A percentile compares a stretch with the other conserved stretches of the same genome.
phyloP scores from a whole-genome alignment of 768 basidiomycete species.

The Pulveroboletus frians region DNA sequence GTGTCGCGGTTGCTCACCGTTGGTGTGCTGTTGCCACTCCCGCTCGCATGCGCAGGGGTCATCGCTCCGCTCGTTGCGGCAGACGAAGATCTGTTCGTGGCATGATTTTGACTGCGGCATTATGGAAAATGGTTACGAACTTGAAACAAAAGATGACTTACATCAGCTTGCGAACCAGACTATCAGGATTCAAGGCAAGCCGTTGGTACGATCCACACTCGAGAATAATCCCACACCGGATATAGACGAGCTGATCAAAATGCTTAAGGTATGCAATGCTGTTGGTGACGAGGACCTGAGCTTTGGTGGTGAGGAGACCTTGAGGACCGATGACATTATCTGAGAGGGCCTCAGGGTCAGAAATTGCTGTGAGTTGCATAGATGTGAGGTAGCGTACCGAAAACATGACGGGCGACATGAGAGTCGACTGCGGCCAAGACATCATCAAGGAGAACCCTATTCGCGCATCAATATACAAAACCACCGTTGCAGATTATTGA shows the following conservation, averaged over 20 bases:
- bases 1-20: conserved; percentile 17
- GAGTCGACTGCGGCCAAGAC: conserved; percentile 82
- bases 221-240: conserved; percentile 78
- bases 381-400: conserved; percentile 41
- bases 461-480: not conserved
- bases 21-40: conserved; percentile 19
- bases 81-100: conserved; percentile 39
- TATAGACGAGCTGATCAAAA: conserved; percentile 68
- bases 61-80: conserved; percentile 36
- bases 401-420: conserved; percentile 85
- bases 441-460: conserved; percentile 78
- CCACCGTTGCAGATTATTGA: not conserved
- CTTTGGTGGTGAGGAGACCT: conserved; percentile 78
- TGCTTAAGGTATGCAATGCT: conserved; percentile 76
- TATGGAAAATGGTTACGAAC: not conserved
- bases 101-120: conserved; percentile 40
- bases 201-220: conserved; percentile 66
- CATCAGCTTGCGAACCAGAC: conserved; percentile 74
- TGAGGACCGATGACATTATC: conserved; percentile 84
- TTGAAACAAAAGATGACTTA: conserved; percentile 32
- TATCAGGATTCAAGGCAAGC: conserved; percentile 53
- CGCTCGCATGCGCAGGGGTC: conserved; percentile 43
- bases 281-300: conserved; percentile 83
- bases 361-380: not conserved
- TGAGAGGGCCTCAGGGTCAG: conserved; percentile 23